These are phyloP conservation scores for Cnidoscolus chayamansa DNA, from an alignment of 441 rosid genomes.

Conservation along the genomic window DNA sequence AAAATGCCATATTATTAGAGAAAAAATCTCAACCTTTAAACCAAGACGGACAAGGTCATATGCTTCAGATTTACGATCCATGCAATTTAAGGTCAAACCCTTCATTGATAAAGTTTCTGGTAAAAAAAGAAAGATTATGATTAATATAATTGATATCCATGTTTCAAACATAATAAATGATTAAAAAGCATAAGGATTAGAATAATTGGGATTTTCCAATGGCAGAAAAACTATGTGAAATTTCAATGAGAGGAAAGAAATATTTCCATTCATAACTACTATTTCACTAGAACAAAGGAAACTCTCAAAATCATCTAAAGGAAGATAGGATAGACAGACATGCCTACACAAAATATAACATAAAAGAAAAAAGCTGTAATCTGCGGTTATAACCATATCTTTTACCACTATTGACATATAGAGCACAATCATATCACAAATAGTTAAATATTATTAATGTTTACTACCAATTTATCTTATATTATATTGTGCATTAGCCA, in stretches of 20 bases:
- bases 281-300: neutral
- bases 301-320: neutral
- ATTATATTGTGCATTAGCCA: neutral
- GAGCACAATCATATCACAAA: neutral
- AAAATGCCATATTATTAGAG: conserved; percentile 18
- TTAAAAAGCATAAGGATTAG: neutral
- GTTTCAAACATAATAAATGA: conserved; percentile 1
- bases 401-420: neutral
- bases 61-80: conserved; percentile 99
- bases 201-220: neutral
- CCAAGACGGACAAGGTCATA: conserved; percentile 96
- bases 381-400: neutral
- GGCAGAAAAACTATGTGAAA: neutral
- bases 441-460: neutral
- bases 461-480: neutral
- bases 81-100: conserved; percentile 96
- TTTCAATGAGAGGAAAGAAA: neutral
- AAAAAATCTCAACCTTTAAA: conserved; percentile 60
- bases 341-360: neutral
- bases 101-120: conserved; percentile 99
- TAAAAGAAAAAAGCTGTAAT: neutral
- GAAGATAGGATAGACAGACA: neutral
- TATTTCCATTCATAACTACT: neutral
- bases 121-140: conserved; percentile 12
- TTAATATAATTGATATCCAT: conserved; percentile 3